phyloP scores from a whole-genome alignment of 2,329 filamentous ascomycete genomes.

The Fusarium incarnatum region DNA sequence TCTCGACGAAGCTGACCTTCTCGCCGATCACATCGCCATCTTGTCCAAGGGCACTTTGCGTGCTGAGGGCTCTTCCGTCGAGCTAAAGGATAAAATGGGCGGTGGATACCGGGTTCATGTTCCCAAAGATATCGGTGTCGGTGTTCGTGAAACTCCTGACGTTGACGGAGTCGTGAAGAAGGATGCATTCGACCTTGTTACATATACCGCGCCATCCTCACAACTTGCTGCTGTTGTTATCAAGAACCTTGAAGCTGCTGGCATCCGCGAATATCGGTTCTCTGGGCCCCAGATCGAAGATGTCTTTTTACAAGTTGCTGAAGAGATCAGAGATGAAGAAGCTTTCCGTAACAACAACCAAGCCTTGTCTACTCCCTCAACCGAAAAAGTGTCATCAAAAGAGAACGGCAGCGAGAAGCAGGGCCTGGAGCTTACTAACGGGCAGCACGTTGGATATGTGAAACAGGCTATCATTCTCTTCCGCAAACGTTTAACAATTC shows the following conservation, averaged over 20 bases:
- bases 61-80: slow-evolving; percentile 85
- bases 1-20: slow-evolving; percentile 89
- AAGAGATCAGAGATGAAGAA: slow-evolving; percentile 75
- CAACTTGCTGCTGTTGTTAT: slow-evolving; percentile 78
- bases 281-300: slow-evolving; percentile 92
- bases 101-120: slow-evolving; percentile 87
- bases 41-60: slow-evolving; percentile 86
- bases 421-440: slow-evolving; percentile 71
- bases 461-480: slow-evolving; percentile 81
- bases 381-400: slow-evolving; percentile 40
- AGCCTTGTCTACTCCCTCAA: slow-evolving; percentile 22
- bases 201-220: slow-evolving; percentile 78
- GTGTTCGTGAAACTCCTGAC: slow-evolving; percentile 59
- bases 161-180: slow-evolving; percentile 69
- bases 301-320: slow-evolving; percentile 87
- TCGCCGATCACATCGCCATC: slow-evolving; percentile 90
- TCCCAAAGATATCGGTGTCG: slow-evolving; percentile 66
- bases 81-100: slow-evolving; percentile 83
- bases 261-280: slow-evolving; percentile 83
- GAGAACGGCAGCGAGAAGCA: slow-evolving; percentile 47
- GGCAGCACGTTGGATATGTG: slow-evolving; percentile 74
- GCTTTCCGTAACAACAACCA: slow-evolving; percentile 45
- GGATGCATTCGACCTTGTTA: slow-evolving; percentile 75
- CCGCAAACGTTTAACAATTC: slow-evolving; percentile 79
- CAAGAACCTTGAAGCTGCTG: slow-evolving; percentile 71